Evolutionary conservation across 805 yeast genomes (phyloP).

Genomic region (Candida golubevii): DNA sequence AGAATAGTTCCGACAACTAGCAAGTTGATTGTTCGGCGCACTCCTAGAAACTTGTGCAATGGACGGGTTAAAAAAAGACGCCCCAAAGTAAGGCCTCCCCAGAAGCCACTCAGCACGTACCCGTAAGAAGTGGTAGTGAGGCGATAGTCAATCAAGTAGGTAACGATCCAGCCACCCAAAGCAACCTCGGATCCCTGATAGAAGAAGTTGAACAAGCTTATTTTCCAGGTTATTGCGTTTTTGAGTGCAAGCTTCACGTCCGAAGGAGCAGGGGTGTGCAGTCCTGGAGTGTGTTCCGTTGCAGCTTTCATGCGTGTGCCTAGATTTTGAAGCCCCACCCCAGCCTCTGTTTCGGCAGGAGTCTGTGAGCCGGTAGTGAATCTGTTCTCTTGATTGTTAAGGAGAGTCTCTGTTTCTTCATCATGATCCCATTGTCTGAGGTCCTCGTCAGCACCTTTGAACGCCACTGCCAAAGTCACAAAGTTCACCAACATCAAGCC

Average conservation of each 20-base stretch:
- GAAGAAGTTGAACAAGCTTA: constrained; percentile 16
- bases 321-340: constrained; percentile 9
- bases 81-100: constrained; percentile 25
- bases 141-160: constrained; percentile 21
- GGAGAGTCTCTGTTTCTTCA: constrained; percentile 8
- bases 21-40: constrained; percentile 14
- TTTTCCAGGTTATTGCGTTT: constrained; percentile 19
- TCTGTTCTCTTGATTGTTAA: background rate
- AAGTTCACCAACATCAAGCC: constrained; percentile 14
- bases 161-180: constrained; percentile 24
- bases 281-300: background rate
- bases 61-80: constrained; percentile 18
- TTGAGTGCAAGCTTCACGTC: constrained; percentile 16
- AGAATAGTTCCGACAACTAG: constrained; percentile 12
- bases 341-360: constrained; percentile 5
- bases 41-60: constrained; percentile 16
- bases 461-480: constrained; percentile 9
- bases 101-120: constrained; percentile 22
- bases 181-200: constrained; percentile 23
- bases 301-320: constrained; percentile 1
- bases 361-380: background rate
- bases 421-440: constrained; percentile 15
- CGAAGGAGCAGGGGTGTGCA: background rate
- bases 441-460: constrained; percentile 16
- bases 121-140: constrained; percentile 17